Percentiles rank a stretch among this genome's conserved stretches.
Evolutionary conservation across 805 yeast genomes (phyloP).

Genomic region (Scheffersomyces amazonensis): DNA sequence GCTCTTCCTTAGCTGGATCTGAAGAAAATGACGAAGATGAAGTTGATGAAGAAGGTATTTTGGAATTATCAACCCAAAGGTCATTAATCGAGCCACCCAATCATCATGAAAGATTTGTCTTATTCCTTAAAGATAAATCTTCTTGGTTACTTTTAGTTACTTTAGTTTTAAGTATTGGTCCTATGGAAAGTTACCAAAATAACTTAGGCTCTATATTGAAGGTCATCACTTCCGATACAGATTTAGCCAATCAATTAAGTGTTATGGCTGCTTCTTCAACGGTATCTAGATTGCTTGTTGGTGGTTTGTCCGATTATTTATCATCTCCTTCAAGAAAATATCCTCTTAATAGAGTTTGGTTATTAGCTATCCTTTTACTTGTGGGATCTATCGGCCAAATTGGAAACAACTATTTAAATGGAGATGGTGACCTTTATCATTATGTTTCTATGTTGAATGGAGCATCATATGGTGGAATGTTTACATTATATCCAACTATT

Average conservation of each 20-base stretch:
- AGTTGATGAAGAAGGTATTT: slow-evolving; percentile 16
- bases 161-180: slow-evolving; percentile 71
- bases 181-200: slow-evolving; percentile 79
- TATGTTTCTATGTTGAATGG: slow-evolving; percentile 56
- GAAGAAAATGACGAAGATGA: slow-evolving; percentile 5
- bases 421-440: slow-evolving; percentile 11
- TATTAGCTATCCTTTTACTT: slow-evolving; percentile 20
- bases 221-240: slow-evolving; percentile 10
- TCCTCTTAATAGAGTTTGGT: slow-evolving; percentile 33
- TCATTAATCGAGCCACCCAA: slow-evolving; percentile 35
- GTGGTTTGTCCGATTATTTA: slow-evolving; percentile 65
- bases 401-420: slow-evolving; percentile 11
- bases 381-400: slow-evolving; percentile 34
- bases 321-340: slow-evolving; percentile 22
- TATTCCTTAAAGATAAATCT: slow-evolving; percentile 50
- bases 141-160: slow-evolving; percentile 64
- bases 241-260: slow-evolving; percentile 51
- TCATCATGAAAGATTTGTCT: slow-evolving; percentile 30
- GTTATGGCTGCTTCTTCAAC: slow-evolving; percentile 69
- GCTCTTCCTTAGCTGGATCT: not conserved
- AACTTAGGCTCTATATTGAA: slow-evolving; percentile 75
- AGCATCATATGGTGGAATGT: slow-evolving; percentile 73
- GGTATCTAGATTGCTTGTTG: slow-evolving; percentile 60
- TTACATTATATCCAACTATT: slow-evolving; percentile 83
- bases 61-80: slow-evolving; percentile 28